These are phyloP conservation scores for Begonia masoniana DNA, from an alignment of 306 rosid species.

Conservation along the genomic window DNA sequence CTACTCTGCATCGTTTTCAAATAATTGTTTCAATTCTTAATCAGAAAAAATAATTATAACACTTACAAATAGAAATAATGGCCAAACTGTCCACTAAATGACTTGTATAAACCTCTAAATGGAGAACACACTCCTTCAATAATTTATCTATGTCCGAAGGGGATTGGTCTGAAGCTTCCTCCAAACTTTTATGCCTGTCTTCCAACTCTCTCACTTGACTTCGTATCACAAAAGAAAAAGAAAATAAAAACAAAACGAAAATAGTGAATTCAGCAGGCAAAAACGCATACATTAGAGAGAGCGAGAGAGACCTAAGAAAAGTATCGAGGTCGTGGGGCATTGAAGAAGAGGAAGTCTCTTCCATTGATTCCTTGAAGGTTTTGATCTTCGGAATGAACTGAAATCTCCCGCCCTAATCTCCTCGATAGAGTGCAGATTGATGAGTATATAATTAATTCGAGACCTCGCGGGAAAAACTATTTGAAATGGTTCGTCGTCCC, in stretches of 20 bases:
- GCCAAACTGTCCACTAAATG: neutral
- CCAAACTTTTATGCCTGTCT: slow-evolving; percentile 19
- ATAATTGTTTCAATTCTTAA: neutral
- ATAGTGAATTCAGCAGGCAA: neutral
- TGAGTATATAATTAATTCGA: neutral
- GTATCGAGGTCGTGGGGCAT: slow-evolving; percentile 15
- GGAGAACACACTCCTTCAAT: slow-evolving; percentile 33
- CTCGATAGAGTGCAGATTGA: neutral
- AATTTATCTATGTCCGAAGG: slow-evolving; percentile 20
- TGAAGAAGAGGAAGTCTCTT: slow-evolving; percentile 18
- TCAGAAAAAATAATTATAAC: neutral
- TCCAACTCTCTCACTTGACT: slow-evolving; percentile 46
- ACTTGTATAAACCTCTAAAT: slow-evolving; percentile 28
- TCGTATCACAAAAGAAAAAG: slow-evolving; percentile 4
- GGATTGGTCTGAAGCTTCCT: slow-evolving; percentile 12
- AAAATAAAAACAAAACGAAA: neutral
- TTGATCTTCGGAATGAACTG: neutral
- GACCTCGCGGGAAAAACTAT: too few relatives aligned
- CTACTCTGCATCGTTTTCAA: slow-evolving; percentile 23
- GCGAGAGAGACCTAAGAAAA: slow-evolving; percentile 34
- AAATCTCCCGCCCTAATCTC: slow-evolving; percentile 1
- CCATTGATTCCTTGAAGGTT: slow-evolving; percentile 15
- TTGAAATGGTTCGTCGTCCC: too few relatives aligned
- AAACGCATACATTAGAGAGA: neutral
- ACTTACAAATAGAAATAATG: neutral